Conservation (phyloP, 192 early-diverging fungal species). For the Backusella tarrabulga region DNA sequence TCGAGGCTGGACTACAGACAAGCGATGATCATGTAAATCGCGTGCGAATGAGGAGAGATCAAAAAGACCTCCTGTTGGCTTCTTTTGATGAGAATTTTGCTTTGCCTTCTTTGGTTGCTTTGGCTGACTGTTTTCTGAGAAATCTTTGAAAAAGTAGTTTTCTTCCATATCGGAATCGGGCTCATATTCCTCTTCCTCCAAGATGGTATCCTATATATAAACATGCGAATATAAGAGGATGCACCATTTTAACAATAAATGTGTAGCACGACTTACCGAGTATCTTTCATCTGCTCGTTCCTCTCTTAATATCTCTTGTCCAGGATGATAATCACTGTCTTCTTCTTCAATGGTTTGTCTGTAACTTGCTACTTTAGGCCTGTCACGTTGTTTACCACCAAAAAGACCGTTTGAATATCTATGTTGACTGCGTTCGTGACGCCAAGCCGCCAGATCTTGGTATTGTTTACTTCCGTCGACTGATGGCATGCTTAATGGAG, state of each 20-base stretch:
- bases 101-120: background rate
- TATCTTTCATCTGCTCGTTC: background rate
- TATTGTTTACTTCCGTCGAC: slow-evolving; percentile 11
- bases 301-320: background rate
- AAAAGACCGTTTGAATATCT: slow-evolving; percentile 26
- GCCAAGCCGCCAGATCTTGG: slow-evolving; percentile 24
- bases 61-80: slow-evolving; percentile 3
- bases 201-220: background rate
- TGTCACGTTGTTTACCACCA: slow-evolving; percentile 26
- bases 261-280: background rate
- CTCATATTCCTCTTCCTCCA: slow-evolving; percentile 14
- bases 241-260: background rate
- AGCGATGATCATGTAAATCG: slow-evolving; percentile 26
- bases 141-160: slow-evolving; percentile 32
- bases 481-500: background rate
- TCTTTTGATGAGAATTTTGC: background rate
- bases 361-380: slow-evolving; percentile 9
- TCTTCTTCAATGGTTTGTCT: background rate
- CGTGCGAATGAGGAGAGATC: slow-evolving; percentile 23
- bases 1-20: slow-evolving; percentile 22
- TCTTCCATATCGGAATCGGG: slow-evolving; percentile 24
- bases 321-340: background rate
- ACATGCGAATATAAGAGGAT: background rate
- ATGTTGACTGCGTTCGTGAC: slow-evolving; percentile 16
- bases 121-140: slow-evolving; percentile 1